phyloP scores from a whole-genome alignment of 169 alveolate genomes.

The Plasmodium gonderi region DNA sequence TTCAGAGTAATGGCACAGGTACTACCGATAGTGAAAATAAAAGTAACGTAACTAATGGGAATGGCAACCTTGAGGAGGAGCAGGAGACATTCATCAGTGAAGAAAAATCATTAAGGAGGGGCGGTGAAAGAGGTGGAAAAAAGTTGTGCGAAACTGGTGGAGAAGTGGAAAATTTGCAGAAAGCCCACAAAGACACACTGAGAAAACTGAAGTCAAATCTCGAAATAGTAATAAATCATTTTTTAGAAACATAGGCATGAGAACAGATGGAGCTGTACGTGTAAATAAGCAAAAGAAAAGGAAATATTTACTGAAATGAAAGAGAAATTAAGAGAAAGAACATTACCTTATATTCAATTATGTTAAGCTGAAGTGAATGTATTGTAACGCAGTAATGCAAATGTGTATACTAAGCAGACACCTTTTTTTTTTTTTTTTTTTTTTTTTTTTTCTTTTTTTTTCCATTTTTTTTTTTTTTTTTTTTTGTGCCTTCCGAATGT shows the following conservation, averaged over 20 bases:
- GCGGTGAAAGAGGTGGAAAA: too few relatives aligned
- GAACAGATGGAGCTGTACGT: background rate
- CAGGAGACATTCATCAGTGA: background rate
- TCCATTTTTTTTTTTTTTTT: conserved; percentile 1
- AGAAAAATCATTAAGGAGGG: background rate
- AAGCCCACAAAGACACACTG: conserved; percentile 3
- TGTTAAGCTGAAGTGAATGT: background rate
- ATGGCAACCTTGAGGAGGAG: background rate
- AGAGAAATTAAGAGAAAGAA: background rate
- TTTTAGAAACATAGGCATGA: background rate
- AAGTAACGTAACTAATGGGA: background rate
- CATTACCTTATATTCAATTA: background rate
- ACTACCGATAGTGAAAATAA: background rate
- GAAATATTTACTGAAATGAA: background rate
- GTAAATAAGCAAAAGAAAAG: background rate
- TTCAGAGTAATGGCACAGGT: background rate
- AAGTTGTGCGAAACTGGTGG: background rate
- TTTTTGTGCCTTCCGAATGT: background rate
- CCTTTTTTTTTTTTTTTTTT: background rate
- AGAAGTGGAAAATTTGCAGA: background rate
- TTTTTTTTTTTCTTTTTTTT: background rate
- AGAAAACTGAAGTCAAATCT: conserved; percentile 57
- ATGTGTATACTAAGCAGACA: background rate
- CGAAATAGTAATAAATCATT: conserved; percentile 25
- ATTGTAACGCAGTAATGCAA: background rate